Evolutionary conservation across 176 grass and related monocot species (phyloP).

Genomic region (Alopecurus myosuroides): DNA sequence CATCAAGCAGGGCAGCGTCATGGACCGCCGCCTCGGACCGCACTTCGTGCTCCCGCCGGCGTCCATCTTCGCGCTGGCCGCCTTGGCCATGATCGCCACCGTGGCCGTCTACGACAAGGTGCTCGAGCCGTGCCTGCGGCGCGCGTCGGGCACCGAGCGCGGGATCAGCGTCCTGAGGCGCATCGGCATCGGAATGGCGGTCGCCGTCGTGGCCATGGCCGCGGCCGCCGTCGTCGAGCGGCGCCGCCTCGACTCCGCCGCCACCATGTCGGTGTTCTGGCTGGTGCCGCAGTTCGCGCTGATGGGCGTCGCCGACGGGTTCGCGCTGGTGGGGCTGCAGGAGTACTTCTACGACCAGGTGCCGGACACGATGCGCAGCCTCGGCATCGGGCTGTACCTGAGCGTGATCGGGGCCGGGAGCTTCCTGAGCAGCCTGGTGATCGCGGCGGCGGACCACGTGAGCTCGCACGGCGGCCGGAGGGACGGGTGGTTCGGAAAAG

Average conservation of each 20-base stretch:
- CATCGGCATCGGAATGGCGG: constrained; percentile 59
- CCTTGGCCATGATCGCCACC: constrained; percentile 54
- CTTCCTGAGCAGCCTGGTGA: constrained; percentile 66
- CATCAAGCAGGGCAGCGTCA: constrained; percentile 80
- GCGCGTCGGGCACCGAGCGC: constrained; percentile 45
- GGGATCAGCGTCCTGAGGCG: constrained; percentile 74
- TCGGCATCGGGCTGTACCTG: constrained; percentile 73
- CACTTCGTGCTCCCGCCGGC: constrained; percentile 64
- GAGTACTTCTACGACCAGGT: constrained; percentile 96
- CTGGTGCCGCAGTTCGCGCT: constrained; percentile 64
- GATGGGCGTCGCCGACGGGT: constrained; percentile 64
- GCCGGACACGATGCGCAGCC: constrained; percentile 76
- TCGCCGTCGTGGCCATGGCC: constrained; percentile 31
- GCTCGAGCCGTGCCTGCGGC: constrained; percentile 54
- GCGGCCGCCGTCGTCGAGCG: constrained; percentile 48
- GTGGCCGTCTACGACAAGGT: constrained; percentile 59
- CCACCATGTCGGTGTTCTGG: constrained; percentile 53
- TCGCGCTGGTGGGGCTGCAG: constrained; percentile 74
- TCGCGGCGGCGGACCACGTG: constrained; percentile 42
- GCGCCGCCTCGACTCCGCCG: constrained; percentile 9
- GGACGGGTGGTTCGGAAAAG: constrained; percentile 61
- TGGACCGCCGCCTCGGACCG: constrained; percentile 50
- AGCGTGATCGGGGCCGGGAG: constrained; percentile 67
- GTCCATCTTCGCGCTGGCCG: constrained; percentile 48
- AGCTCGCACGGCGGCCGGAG: constrained; percentile 15